Conservation (phyloP, 1,284 basidiomycete genomes). For the Sanghuangporus weigelae region DNA sequence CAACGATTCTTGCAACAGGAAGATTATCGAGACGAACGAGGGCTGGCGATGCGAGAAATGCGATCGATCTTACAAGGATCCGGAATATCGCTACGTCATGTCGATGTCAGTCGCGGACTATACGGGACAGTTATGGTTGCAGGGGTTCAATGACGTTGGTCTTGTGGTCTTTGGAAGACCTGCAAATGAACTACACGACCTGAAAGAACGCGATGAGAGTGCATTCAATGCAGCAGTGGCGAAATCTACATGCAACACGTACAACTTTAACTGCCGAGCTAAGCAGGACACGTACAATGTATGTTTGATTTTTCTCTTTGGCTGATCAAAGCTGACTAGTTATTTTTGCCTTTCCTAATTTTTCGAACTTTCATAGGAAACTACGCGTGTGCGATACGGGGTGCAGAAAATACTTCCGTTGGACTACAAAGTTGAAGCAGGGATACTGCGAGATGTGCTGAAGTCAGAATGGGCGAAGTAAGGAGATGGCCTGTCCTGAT, state of each 20-base stretch:
- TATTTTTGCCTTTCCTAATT: neutral
- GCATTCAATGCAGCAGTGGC: conserved; percentile 62
- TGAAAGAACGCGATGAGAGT: conserved; percentile 69
- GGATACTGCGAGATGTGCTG: conserved; percentile 52
- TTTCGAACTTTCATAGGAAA: conserved; percentile 46
- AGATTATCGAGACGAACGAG: conserved; percentile 68
- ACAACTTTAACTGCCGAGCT: conserved; percentile 84
- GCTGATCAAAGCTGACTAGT: neutral
- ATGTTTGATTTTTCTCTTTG: conserved; percentile 26
- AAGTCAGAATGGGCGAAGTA: conserved; percentile 34
- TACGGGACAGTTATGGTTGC: conserved; percentile 88
- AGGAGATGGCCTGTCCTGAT: neutral
- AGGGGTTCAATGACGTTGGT: conserved; percentile 94
- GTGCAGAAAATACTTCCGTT: conserved; percentile 64
- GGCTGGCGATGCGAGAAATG: conserved; percentile 96
- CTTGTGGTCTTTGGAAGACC: conserved; percentile 70
- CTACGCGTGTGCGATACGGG: conserved; percentile 76
- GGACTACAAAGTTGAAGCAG: conserved; percentile 70
- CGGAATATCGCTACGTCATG: conserved; percentile 90
- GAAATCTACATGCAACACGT: conserved; percentile 65
- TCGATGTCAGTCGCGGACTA: conserved; percentile 86
- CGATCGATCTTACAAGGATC: conserved; percentile 64
- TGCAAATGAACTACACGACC: conserved; percentile 74
- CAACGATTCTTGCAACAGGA: conserved; percentile 83
- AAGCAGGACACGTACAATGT: conserved; percentile 87